phyloP scores from a whole-genome alignment of 140 eudicot species.

The Senecio squalidus region DNA sequence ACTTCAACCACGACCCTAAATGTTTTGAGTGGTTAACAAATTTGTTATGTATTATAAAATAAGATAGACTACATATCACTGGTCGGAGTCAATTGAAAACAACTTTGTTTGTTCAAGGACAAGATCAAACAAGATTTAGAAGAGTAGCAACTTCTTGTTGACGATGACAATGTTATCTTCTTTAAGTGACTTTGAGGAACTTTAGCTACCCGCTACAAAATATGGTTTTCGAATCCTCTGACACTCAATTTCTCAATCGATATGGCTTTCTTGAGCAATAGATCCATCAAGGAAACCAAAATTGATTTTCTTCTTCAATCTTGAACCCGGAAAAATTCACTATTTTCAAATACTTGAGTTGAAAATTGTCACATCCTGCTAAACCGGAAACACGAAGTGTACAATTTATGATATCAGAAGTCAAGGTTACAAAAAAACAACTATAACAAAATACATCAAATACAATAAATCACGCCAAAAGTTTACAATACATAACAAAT shows the following conservation, averaged over 20 bases:
- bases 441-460: too few species aligned
- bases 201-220: slow-evolving; percentile 28
- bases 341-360: slow-evolving; percentile 17
- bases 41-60: too few species aligned
- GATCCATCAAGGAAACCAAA: slow-evolving; percentile 31
- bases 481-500: too few species aligned
- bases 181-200: slow-evolving; percentile 31
- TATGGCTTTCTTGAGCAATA: slow-evolving; percentile 32
- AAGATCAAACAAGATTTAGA: slow-evolving; percentile 16
- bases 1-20: too few species aligned
- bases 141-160: slow-evolving; percentile 18
- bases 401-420: too few species aligned
- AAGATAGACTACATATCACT: too few species aligned
- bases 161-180: not conserved
- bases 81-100: slow-evolving; percentile 26
- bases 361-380: too few species aligned
- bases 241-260: slow-evolving; percentile 30
- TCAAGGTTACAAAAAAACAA: too few species aligned
- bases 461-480: too few species aligned
- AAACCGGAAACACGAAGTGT: too few species aligned
- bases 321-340: slow-evolving; percentile 27
- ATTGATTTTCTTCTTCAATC: slow-evolving; percentile 17
- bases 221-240: slow-evolving; percentile 3
- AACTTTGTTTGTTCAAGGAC: slow-evolving; percentile 2
- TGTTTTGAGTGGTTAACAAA: too few species aligned